Base-by-base conservation (phyloP, 805 yeast species). In the Candida wancherniae region DNA sequence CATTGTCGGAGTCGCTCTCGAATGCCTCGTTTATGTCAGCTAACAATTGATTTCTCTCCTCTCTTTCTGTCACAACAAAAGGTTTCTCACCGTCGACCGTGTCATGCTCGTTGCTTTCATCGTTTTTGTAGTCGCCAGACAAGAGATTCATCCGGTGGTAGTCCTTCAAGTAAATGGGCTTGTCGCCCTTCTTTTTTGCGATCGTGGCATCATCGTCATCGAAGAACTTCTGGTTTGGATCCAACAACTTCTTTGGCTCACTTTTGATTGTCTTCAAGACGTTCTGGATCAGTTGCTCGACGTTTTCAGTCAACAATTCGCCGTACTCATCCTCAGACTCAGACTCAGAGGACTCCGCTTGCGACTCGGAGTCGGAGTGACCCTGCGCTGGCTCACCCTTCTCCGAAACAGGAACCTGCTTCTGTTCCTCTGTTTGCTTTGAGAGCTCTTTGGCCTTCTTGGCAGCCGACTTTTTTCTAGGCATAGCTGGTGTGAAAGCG, bases 251-350 rank as follows among this genome's bases (percentile, higher is more conserved):
- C 35, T 73, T 67, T 36, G 92, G 90, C 31, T 84, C 78, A 2
- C 66, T 65, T 48, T 74, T 77, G 37, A 92, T 71, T 0, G 95
- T 82, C 11, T 62, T 50, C 29, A 92, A 57, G 3, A 92, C 94
- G 24, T 77, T 69, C 30, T 71, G 67, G 43, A 92, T 78, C 15
- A 94, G 94, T 12, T 68, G 57, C 41, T 92, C 97, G 7, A 92
- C 84, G 29, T 83, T 87, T 28, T 76, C 86, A 0, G 97, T 90
- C 31, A 85, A 69, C 29, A 92, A 63, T 18, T 87, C 95, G 31
- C 96, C 98, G 44, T 57, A 80, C 38, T 88, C 96, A 53, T 92
- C 98, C 58, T 90, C 98, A 4, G 78, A 86, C 51, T 85, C 94
- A 1, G 48, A 45, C 3, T 45, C 43, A 7, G 47, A 40, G 6